Evolutionary conservation across 805 yeast species (phyloP).

Genomic region (Saccharomycopsis sp.): DNA sequence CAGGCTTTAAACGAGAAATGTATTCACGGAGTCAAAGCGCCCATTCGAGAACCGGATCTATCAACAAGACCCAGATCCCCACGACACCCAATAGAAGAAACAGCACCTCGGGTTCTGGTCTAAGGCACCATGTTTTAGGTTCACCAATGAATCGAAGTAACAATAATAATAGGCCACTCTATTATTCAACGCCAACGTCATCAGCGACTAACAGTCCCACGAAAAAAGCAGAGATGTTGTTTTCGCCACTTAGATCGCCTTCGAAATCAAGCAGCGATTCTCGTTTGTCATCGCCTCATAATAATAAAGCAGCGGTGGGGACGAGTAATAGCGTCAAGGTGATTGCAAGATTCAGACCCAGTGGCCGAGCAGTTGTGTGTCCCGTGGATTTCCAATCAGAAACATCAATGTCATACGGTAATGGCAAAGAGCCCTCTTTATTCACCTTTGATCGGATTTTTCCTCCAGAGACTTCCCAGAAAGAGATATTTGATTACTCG

Average conservation of each 20-base stretch:
- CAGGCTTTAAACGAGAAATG: no score
- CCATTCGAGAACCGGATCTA: no score
- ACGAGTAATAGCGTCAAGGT: constrained; percentile 49
- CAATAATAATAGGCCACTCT: no score
- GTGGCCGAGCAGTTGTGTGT: background rate
- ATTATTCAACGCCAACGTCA: background rate
- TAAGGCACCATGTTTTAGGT: no score
- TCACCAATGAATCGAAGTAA: no score
- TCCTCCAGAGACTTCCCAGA: constrained; percentile 42
- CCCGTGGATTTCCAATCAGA: constrained; percentile 24
- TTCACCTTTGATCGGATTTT: constrained; percentile 68
- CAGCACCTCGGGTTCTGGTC: background rate
- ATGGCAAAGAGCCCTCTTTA: constrained; percentile 21
- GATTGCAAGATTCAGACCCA: constrained; percentile 68
- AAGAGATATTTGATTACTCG: constrained; percentile 51
- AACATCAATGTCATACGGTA: constrained; percentile 26
- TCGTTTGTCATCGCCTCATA: background rate
- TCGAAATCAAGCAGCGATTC: background rate
- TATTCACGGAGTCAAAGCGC: no score
- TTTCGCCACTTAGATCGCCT: background rate
- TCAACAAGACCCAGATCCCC: no score
- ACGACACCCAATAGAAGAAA: background rate
- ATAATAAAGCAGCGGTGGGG: background rate
- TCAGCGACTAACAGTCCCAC: background rate
- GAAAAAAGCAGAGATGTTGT: background rate